Base-by-base conservation (phyloP, 2,329 filamentous ascomycete genomes). In the Calonectria fujianensis region DNA sequence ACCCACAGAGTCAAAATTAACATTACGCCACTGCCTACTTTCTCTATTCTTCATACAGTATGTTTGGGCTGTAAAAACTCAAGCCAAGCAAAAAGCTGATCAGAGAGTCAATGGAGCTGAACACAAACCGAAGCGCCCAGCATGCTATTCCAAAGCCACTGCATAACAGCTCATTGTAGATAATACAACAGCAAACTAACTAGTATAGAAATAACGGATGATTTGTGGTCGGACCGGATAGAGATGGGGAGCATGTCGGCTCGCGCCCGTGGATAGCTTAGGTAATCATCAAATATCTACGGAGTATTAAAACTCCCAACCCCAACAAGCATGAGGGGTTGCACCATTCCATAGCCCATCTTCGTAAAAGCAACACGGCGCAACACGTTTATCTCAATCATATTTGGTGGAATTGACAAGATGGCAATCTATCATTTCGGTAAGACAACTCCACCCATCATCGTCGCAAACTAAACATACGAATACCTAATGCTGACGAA, bases 371-470 rank as follows among this genome's bases (percentile, higher is more conserved):
- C 31, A 63, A 3, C 24, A 29, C n/a, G 5, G 14, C 57, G 16
- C 39, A 24, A 24, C 10, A 2, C 20, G 41, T 20, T 20, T 29
- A 41, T 13, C 14, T 29, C 4, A 11, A 63, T 41, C n/a, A 0
- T 14, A 41, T 14, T 27, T 31, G 9, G n/a, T 29, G 10, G 10
- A 29, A 24, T 41, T 13, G 7, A 18, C n/a, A 63, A 41, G 20
- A 63, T 63, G 57, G n/a, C 57, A 29, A 63, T 63, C 35, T 63
- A 63, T 63, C 57, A 63, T 39, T 63, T 63, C 8, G 57, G 57
- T 41, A 41, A 4, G 24, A 29, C 18, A 20, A 29, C 20, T 35
- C 16, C 24, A 45, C 11, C 24, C 8, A 16, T 41, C 35, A 41
- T 24, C 10, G 37, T 20, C n/a, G 11, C 24, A 39, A 29, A 11